phyloP scores from a whole-genome alignment of 345 rosid species.

The Turnera subulata region DNA sequence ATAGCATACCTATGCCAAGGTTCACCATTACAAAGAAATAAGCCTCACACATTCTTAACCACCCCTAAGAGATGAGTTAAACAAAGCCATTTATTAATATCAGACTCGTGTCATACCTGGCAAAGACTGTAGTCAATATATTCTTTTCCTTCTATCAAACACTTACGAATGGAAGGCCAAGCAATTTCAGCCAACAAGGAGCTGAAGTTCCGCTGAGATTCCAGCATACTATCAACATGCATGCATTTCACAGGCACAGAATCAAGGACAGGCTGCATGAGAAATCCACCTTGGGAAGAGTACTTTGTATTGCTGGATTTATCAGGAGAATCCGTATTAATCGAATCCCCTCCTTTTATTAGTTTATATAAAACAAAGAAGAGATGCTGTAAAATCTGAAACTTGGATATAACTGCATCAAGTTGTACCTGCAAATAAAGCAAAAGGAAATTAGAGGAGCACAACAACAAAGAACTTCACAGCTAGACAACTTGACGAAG shows the following conservation, averaged over 20 bases:
- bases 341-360: slow-evolving; percentile 52
- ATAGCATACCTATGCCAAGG: not conserved
- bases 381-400: slow-evolving; percentile 76
- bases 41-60: not conserved
- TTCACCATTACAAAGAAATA: not conserved
- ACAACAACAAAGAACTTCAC: not conserved
- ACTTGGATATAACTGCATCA: slow-evolving; percentile 57
- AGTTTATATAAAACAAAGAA: slow-evolving; percentile 74
- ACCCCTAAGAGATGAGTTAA: not conserved
- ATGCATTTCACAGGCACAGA: slow-evolving; percentile 35
- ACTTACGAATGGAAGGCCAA: slow-evolving; percentile 65
- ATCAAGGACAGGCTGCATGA: slow-evolving; percentile 56
- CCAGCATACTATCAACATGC: slow-evolving; percentile 28
- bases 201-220: slow-evolving; percentile 44
- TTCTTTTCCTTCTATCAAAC: slow-evolving; percentile 76
- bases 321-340: slow-evolving; percentile 30
- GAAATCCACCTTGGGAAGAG: slow-evolving; percentile 81
- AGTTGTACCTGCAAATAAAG: slow-evolving; percentile 53
- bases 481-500: not conserved
- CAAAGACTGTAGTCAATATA: slow-evolving; percentile 65
- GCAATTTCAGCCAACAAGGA: slow-evolving; percentile 50
- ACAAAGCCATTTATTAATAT: not conserved
- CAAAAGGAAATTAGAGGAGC: slow-evolving; percentile 10
- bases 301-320: slow-evolving; percentile 22
- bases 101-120: slow-evolving; percentile 53